Conservation (phyloP, 1,284 basidiomycete species). For the Amylostereum areolatum region DNA sequence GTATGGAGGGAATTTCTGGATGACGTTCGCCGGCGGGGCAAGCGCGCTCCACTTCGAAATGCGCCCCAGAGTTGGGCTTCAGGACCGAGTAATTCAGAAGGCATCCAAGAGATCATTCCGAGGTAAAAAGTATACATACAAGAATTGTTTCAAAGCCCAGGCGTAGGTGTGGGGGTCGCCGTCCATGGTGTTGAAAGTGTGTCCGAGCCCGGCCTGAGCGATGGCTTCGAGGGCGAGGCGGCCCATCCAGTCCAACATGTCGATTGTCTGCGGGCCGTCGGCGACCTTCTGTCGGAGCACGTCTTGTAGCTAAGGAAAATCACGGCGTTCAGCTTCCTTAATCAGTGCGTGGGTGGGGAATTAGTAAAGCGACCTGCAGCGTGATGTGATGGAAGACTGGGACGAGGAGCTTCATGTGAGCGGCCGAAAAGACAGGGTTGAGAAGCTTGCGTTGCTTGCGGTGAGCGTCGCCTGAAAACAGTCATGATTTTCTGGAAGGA, state of each 20-base stretch:
- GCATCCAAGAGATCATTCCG: no score
- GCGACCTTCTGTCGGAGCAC: slow-evolving; percentile 12
- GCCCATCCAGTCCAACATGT: slow-evolving; percentile 27
- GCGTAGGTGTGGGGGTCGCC: slow-evolving; percentile 19
- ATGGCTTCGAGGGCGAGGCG: slow-evolving; percentile 30
- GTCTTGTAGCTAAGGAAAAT: slow-evolving; percentile 12
- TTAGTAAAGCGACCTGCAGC: slow-evolving; percentile 10
- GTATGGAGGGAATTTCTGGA: slow-evolving; percentile 3
- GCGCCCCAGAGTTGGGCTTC: not conserved
- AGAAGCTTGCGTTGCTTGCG: slow-evolving; percentile 21
- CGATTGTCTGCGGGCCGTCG: slow-evolving; percentile 18
- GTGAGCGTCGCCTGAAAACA: slow-evolving; percentile 17
- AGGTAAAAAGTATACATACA: slow-evolving; percentile 14
- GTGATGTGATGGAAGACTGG: slow-evolving; percentile 19
- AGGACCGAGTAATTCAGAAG: not conserved
- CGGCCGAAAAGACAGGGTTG: slow-evolving; percentile 20
- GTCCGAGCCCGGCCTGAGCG: slow-evolving; percentile 29
- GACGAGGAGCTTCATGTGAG: slow-evolving; percentile 18
- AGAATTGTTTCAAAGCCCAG: slow-evolving; percentile 22
- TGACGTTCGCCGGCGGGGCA: not conserved
- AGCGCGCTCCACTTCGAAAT: no score
- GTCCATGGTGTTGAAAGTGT: slow-evolving; percentile 27
- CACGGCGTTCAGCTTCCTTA: no score
- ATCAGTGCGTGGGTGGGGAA: no score
- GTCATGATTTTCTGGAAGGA: no score